A percentile compares a stretch with the other conserved stretches of the same genome.
These are phyloP conservation scores for Talaromyces ruber DNA, from an alignment of 495 filamentous ascomycete species.

Conservation along the genomic window DNA sequence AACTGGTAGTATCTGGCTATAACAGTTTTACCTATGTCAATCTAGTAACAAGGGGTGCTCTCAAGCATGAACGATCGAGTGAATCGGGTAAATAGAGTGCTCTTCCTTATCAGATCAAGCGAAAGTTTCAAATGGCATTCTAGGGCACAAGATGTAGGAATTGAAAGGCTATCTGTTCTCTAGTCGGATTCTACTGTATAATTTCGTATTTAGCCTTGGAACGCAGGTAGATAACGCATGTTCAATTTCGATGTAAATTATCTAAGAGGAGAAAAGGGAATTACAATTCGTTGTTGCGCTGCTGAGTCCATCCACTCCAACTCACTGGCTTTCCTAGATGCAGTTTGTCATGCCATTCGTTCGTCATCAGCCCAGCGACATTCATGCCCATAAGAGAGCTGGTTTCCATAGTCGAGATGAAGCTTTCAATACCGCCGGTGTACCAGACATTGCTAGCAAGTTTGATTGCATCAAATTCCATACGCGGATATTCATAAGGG, in stretches of 20 bases:
- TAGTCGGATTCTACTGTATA: too few relatives aligned
- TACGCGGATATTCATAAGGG: conserved; percentile 70
- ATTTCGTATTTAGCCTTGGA: too few relatives aligned
- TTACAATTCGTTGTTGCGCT: conserved; percentile 1
- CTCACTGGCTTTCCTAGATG: background rate
- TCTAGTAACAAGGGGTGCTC: too few relatives aligned
- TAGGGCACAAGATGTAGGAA: too few relatives aligned
- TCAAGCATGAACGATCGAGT: too few relatives aligned
- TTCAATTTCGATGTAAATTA: background rate
- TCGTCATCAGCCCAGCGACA: conserved; percentile 69
- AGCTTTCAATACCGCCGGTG: conserved; percentile 87
- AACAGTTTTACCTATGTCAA: too few relatives aligned
- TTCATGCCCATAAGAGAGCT: conserved; percentile 94
- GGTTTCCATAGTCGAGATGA: conserved; percentile 98
- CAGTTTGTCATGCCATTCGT: conserved; percentile 41
- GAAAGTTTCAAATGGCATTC: too few relatives aligned
- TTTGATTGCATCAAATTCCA: conserved; percentile 77
- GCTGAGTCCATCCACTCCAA: background rate
- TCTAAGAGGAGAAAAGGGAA: background rate
- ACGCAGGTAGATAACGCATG: background rate
- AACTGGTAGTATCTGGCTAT: too few relatives aligned
- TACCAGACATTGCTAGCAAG: conserved; percentile 68
- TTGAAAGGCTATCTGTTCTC: too few relatives aligned
- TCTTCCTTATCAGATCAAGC: too few relatives aligned
- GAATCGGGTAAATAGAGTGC: too few relatives aligned